Evolutionary conservation across 208 protist genomes (phyloP), one percentile per base, ranked within the genome.

Genomic region (Wallacemonas sp.): DNA sequence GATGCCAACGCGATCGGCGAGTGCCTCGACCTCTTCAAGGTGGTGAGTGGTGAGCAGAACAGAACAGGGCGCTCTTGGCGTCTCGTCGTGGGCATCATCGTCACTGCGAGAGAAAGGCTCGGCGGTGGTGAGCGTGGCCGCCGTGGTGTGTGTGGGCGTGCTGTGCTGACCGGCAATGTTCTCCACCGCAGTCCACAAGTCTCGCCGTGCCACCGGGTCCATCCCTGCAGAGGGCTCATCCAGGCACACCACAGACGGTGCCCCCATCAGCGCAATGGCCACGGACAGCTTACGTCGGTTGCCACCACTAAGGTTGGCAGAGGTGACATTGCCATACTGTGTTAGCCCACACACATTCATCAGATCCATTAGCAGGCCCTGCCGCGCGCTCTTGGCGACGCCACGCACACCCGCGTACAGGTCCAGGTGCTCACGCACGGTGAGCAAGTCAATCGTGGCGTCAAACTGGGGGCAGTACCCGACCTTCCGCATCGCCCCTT

Each of bases 391-490:
- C 42, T 21, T n/a, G n/a, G 88, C 47, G 2, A 91, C 62, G 31
- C 88, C 88, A 38, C 80, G 84, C 6, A 98, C 49, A n/a, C 80
- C 68, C 21, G 80, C 80, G 75, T 94, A 98, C 0, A 98, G 78
- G 19, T 47, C 27, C 0, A 99, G 72, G 77, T 98, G 95, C 69
- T 99, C 95, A 11, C 82, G 64, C 36, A 88, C 81, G 21, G 94
- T 98, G 9, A 99, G 73, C 27, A 97, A 76, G 44, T 91, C 84
- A 28, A 96, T 82, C n/a, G 95, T 76, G 30, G 97, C 83, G 68
- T 98, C 96, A 68, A 97, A 96, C 75, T 99, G 97, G 22, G 96
- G 95, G 78, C 97, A 98, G 51, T 98, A 95, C 44, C 97, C 97
- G 44, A 98, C 86, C 28, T 42, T 84, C n/a, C 28, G 79, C 11